Percentiles rank a stretch among this genome's conserved stretches.
These are phyloP conservation scores for Rhododendron henanense DNA, from an alignment of 148 eudicot genomes.

Conservation along the genomic window DNA sequence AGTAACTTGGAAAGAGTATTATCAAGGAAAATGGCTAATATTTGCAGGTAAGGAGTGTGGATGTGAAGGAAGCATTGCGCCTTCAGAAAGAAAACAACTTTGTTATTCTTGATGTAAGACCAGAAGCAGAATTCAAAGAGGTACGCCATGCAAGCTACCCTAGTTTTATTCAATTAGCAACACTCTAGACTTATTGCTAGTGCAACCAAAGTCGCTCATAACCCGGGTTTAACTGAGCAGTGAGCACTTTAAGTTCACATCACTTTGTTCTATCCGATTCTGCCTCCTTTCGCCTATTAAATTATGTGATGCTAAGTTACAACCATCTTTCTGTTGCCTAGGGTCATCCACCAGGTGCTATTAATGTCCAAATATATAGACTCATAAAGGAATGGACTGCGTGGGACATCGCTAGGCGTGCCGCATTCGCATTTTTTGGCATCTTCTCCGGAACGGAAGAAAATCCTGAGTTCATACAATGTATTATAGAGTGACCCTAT, in stretches of 20 bases:
- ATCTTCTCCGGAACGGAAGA: slow-evolving; percentile 97
- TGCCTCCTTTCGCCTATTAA: neutral
- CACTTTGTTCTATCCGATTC: neutral
- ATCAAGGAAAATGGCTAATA: neutral
- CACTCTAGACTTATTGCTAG: neutral
- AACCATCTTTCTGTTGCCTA: slow-evolving; percentile 14
- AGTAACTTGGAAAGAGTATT: neutral
- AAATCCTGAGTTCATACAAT: slow-evolving; percentile 84
- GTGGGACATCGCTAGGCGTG: slow-evolving; percentile 97
- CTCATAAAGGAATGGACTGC: slow-evolving; percentile 99
- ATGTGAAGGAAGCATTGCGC: slow-evolving; percentile 85
- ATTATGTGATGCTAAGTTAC: neutral
- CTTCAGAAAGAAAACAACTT: slow-evolving; percentile 92
- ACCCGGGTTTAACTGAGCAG: neutral
- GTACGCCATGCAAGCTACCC: slow-evolving; percentile 36
- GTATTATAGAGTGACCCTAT: slow-evolving; percentile 25
- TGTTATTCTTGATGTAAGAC: slow-evolving; percentile 92
- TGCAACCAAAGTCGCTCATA: neutral
- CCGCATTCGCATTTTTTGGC: slow-evolving; percentile 97
- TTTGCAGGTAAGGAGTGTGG: slow-evolving; percentile 87
- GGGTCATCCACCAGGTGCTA: slow-evolving; percentile 94
- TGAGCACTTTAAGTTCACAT: neutral
- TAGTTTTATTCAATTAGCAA: no score
- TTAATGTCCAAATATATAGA: slow-evolving; percentile 88
- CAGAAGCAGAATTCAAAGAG: slow-evolving; percentile 93